Evolutionary conservation across 2,329 filamentous ascomycete species (phyloP).

Genomic region (Neonectria coccinea): DNA sequence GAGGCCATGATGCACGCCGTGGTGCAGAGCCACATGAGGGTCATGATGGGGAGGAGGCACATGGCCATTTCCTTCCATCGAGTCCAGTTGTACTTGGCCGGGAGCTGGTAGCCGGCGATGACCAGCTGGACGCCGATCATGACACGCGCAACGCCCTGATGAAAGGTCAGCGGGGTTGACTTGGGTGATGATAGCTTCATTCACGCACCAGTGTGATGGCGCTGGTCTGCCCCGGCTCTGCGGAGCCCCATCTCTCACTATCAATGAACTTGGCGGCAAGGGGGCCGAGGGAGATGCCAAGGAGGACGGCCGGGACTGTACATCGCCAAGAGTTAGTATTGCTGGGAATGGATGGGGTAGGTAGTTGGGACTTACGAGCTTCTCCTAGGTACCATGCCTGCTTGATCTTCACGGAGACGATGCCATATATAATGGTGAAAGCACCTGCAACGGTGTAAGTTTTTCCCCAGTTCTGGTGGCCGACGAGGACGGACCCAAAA

Average conservation of each 20-base stretch:
- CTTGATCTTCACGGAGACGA: slow-evolving; percentile 66
- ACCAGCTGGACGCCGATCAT: slow-evolving; percentile 73
- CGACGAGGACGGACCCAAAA: slow-evolving; percentile 53
- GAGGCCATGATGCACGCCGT: slow-evolving; percentile 66
- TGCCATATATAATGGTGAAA: slow-evolving; percentile 62
- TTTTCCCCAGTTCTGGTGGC: background rate
- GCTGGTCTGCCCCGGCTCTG: slow-evolving; percentile 43
- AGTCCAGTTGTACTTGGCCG: slow-evolving; percentile 63
- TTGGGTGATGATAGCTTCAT: no score
- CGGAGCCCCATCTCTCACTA: slow-evolving; percentile 46
- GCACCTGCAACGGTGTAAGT: slow-evolving; percentile 48
- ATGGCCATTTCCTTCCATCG: slow-evolving; percentile 66
- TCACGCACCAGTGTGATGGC: slow-evolving; percentile 55
- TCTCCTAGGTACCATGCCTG: slow-evolving; percentile 66
- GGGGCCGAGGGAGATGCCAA: slow-evolving; percentile 67
- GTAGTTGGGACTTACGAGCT: slow-evolving; percentile 55
- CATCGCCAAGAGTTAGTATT: background rate
- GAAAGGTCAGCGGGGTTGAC: background rate
- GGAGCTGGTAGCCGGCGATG: slow-evolving; percentile 72
- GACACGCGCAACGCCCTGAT: slow-evolving; percentile 63
- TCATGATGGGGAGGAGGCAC: slow-evolving; percentile 70
- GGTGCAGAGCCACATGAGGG: slow-evolving; percentile 71
- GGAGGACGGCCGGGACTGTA: slow-evolving; percentile 64
- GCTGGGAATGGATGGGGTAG: background rate
- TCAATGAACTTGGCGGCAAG: slow-evolving; percentile 66